phyloP scores from a whole-genome alignment of 2,329 filamentous ascomycete species.

The Plenodomus biglobosus region DNA sequence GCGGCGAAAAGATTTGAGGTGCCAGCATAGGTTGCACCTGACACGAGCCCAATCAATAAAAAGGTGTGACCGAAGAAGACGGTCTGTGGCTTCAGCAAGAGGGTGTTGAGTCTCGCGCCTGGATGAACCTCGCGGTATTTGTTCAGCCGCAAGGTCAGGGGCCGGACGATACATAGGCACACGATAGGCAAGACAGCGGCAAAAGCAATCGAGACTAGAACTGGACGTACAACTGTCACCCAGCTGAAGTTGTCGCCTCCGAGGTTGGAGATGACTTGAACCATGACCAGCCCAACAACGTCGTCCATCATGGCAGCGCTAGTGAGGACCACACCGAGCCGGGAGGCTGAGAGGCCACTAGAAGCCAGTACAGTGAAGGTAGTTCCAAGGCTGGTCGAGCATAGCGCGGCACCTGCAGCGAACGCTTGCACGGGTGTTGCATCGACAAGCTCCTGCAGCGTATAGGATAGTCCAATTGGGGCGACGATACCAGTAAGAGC shows the following conservation, averaged over 20 bases:
- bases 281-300: conserved; percentile 74
- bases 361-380: conserved; percentile 67
- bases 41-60: conserved; percentile 54
- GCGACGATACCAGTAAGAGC: conserved; percentile 65
- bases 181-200: conserved; percentile 51
- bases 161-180: conserved; percentile 52
- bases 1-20: conserved; percentile 65
- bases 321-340: conserved; percentile 64
- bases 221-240: conserved; percentile 52
- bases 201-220: conserved; percentile 58
- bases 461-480: conserved; percentile 68
- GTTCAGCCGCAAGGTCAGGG: conserved; percentile 45
- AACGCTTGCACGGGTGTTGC: conserved; percentile 65
- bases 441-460: conserved; percentile 54
- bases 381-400: conserved; percentile 73
- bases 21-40: conserved; percentile 60
- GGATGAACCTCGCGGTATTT: conserved; percentile 26
- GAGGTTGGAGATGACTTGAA: conserved; percentile 71
- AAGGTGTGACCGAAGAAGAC: conserved; percentile 53
- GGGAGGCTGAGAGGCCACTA: conserved; percentile 56
- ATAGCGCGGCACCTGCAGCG: conserved; percentile 71
- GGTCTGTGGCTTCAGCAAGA: conserved; percentile 38
- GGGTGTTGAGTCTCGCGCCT: conserved; percentile 15
- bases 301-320: conserved; percentile 82
- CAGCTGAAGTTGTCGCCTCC: conserved; percentile 48